Evolutionary conservation across 2,329 filamentous ascomycete genomes (phyloP).

Genomic region (Fusarium sp.): DNA sequence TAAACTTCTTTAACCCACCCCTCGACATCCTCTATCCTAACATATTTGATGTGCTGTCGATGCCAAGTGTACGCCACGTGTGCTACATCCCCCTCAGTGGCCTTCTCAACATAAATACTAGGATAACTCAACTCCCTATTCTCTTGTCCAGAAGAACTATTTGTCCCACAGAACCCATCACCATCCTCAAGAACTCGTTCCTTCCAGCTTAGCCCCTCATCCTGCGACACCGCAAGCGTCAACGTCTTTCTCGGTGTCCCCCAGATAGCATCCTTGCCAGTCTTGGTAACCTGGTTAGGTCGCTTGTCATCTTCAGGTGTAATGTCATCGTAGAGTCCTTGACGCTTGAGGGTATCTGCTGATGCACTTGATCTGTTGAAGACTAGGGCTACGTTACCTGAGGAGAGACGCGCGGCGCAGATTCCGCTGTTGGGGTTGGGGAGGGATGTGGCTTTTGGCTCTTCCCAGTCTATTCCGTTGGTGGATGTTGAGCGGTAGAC

Average conservation of each 20-base stretch:
- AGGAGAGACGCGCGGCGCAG: constrained; percentile 53
- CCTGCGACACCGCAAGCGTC: constrained; percentile 51
- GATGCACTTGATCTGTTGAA: constrained; percentile 56
- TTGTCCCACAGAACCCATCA: constrained; percentile 60
- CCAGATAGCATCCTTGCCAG: constrained; percentile 57
- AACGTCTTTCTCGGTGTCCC: constrained; percentile 55
- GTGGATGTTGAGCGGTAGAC: constrained; percentile 56
- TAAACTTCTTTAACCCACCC: constrained; percentile 28
- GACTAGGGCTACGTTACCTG: constrained; percentile 52
- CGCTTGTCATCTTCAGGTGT: constrained; percentile 55
- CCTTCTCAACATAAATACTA: constrained; percentile 51
- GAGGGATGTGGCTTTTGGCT: constrained; percentile 50
- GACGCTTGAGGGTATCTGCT: constrained; percentile 49
- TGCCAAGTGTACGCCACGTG: constrained; percentile 59
- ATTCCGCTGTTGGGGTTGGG: constrained; percentile 60
- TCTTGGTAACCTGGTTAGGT: constrained; percentile 52
- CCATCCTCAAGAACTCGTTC: constrained; percentile 57
- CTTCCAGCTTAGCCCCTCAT: constrained; percentile 54
- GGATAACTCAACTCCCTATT: constrained; percentile 60
- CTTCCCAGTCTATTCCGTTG: constrained; percentile 55
- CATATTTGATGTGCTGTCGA: constrained; percentile 57
- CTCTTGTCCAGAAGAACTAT: constrained; percentile 55
- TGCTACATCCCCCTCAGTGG: constrained; percentile 22
- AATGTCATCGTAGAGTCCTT: constrained; percentile 60
- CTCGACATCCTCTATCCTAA: constrained; percentile 47